Conservation (phyloP, 2,329 filamentous ascomycete genomes). For the Calcarisporium arbuscula region DNA sequence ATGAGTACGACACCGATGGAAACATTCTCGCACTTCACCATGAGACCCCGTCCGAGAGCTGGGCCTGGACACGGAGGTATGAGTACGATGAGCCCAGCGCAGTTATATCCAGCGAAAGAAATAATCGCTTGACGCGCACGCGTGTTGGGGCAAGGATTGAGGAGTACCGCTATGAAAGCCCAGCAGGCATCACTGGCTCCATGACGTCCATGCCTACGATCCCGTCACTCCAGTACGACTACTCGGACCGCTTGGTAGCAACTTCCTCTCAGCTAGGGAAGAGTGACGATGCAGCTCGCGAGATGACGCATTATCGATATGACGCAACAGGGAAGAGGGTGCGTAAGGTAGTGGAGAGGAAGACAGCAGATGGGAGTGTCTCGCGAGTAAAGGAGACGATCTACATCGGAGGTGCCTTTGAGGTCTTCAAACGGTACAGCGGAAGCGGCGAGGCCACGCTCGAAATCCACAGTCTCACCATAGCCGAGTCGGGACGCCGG, state of each 20-base stretch:
- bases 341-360: conserved; percentile 16
- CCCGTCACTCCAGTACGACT: conserved; percentile 1
- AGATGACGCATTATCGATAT: conserved; percentile 20
- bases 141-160: too few species aligned
- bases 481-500: conserved; percentile 6
- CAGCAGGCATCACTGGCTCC: too few species aligned
- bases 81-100: too few species aligned
- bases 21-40: conserved; percentile 1
- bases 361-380: too few species aligned
- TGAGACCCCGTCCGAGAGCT: background rate
- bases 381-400: too few species aligned
- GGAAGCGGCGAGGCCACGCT: background rate
- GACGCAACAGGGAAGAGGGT: conserved; percentile 13
- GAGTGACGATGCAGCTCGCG: conserved; percentile 1
- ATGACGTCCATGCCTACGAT: too few species aligned
- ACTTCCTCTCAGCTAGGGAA: conserved; percentile 1
- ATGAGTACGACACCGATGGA: conserved; percentile 4
- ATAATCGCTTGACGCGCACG: too few species aligned
- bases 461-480: conserved; percentile 4
- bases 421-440: conserved; percentile 7
- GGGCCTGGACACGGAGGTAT: background rate
- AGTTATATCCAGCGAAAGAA: too few species aligned
- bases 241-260: background rate
- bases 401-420: conserved; percentile 10
- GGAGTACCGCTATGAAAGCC: too few species aligned